phyloP scores from a whole-genome alignment of 768 basidiomycete genomes.

The Russula abietina region DNA sequence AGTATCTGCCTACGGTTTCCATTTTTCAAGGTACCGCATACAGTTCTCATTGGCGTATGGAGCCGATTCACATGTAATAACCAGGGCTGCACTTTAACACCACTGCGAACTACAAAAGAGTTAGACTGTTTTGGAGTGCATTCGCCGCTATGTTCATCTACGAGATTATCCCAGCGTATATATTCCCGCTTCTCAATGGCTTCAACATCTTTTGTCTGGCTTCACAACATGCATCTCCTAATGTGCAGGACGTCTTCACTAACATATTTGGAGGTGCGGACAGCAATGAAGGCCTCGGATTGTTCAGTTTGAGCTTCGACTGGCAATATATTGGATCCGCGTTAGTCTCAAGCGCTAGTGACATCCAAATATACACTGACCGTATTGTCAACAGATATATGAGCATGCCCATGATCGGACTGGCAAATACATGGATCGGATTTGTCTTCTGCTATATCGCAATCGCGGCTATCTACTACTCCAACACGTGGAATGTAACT shows the following conservation, averaged over 20 bases:
- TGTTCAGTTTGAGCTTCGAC: conserved; percentile 55
- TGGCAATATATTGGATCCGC: conserved; percentile 58
- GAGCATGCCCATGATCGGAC: conserved; percentile 50
- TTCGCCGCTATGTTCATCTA: conserved; percentile 49
- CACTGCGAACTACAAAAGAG: conserved; percentile 40
- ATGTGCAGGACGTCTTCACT: conserved; percentile 45
- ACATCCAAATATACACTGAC: neutral
- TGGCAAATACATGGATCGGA: conserved; percentile 58
- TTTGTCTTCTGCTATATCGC: conserved; percentile 46
- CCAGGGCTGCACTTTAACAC: conserved; percentile 47
- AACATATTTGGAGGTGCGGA: conserved; percentile 61
- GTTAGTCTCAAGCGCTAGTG: conserved; percentile 15
- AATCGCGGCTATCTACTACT: conserved; percentile 54
- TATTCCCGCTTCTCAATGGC: conserved; percentile 60
- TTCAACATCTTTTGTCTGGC: conserved; percentile 57
- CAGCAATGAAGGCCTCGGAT: conserved; percentile 62
- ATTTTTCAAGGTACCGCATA: conserved; percentile 51
- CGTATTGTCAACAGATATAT: conserved; percentile 31
- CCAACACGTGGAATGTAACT: conserved; percentile 53
- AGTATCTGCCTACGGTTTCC: conserved; percentile 54
- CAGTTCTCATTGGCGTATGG: neutral
- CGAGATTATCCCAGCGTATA: conserved; percentile 50
- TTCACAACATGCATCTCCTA: conserved; percentile 42
- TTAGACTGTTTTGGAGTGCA: conserved; percentile 47
- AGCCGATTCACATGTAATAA: conserved; percentile 30